Evolutionary conservation across 306 rosid species (phyloP), one percentile per base, ranked within the genome.

Genomic region (Senna tora): DNA sequence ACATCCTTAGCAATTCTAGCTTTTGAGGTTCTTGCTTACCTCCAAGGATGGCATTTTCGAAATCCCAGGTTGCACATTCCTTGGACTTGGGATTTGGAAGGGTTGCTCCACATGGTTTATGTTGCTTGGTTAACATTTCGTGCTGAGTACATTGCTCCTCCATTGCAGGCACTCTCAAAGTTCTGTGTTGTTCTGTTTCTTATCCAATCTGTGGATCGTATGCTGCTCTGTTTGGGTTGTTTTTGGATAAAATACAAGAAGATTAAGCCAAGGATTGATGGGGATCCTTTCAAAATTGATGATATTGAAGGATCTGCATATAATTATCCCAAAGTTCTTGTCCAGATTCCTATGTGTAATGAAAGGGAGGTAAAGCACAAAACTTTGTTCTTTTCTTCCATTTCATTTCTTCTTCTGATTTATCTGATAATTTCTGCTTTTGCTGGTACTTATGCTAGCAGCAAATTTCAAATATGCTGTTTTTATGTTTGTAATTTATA

Each of bases 321-420:
- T 76, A 80, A 81, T 74, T 84, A 86, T 79, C 98, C 97, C 46
- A 88, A 84, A 97, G 97, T 93, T 77, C 86, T 93, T 70, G 81
- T 90, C 83, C 97, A 93, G 83, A 88, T 93, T 77, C 98, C 97
- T 34, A 93, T 93, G 97, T 90, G 98, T 79, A 93, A 93, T 25
- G 97, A 93, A 85, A 87, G 62, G 59, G 98, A 93, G 98, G 98
- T 93, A 88, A 72, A 42, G 15, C 39, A 56, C 69, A 72, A 54
- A 68, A 39, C 8, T 51, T 62, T 8, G 3, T 10, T 46, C 9
- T 4, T 62, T 59, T 73, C 66, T 58, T 72, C 50, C 32, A 17
- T 22, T 52, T 57, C 3, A 25, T 69, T 16, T 52, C 33, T 53
- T 55, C 45, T 50, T 7, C 1, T 16, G 7, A 25, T 12, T 67